Base-by-base conservation (phyloP, 1,284 basidiomycete genomes). In the Ustilago sp. region DNA sequence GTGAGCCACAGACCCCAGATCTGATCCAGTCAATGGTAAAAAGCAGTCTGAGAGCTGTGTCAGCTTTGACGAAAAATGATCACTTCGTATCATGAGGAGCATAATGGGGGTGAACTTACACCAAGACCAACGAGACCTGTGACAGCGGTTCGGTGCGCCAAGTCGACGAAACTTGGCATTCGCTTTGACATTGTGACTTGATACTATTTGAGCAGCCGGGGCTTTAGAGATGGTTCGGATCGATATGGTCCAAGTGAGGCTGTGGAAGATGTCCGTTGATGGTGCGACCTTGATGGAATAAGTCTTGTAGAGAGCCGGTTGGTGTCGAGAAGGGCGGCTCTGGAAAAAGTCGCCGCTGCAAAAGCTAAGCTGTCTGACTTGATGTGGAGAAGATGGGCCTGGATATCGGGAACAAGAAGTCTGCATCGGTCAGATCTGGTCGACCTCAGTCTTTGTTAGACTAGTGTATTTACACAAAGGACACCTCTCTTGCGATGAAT, bases 1-100 rank as follows among this genome's bases (percentile, higher is more conserved):
- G 80, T 83, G 36, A 82, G 79, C 82, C 82, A 83, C 32, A 83
- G 34, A 31, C 82, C 82, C 80, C 80, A 83, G 35, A 83, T 61
- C 82, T 83, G 55, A 5, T 19, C n/a, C n/a, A 8, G 4, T n/a
- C 11, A n/a, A n/a, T 19, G n/a, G 43, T 19, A 5, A 7, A 1
- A 51, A 17, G 7, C 17, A 9, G 35, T 31, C n/a, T 11, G 36
- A 17, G 41, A 23, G 19, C 23, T 28, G 23, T 17, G 9, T 34
- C 39, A 41, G 39, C 39, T 41, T 41, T 17, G 15, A 41, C 13
- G 1, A 6, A 13, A 7, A 1, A 15, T 17, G 11, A 41, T 4
- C 11, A 17, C 23, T 28, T 41, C 39, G 13, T 15, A 6, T 15
- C 39, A 13, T 41, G 15, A 15, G 17, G 17, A 17, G 39, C 39